These are phyloP conservation scores for Syzygium oleosum DNA, from an alignment of 345 rosid genomes.

Conservation along the genomic window DNA sequence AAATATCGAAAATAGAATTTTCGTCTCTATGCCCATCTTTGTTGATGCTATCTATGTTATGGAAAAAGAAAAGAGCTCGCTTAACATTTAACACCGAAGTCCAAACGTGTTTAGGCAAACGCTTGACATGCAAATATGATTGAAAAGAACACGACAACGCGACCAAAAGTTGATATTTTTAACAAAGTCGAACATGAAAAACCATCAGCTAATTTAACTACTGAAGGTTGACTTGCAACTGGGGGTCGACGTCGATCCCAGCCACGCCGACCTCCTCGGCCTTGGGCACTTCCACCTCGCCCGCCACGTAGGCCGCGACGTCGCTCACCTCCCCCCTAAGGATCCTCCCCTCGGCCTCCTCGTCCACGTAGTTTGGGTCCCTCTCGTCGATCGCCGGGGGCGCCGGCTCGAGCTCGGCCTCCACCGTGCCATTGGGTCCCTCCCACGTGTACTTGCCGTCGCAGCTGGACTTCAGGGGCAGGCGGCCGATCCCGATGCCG, in stretches of 20 bases:
- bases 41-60: not conserved
- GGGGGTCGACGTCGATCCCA: constrained; percentile 57
- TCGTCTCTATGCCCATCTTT: not conserved
- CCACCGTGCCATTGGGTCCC: constrained; percentile 41
- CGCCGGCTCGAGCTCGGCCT: constrained; percentile 34
- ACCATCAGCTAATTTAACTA: not conserved
- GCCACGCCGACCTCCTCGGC: constrained; percentile 50
- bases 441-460: constrained; percentile 97
- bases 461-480: constrained; percentile 66
- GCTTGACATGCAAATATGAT: not conserved
- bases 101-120: not conserved
- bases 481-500: constrained; percentile 43
- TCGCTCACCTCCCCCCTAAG: constrained; percentile 22
- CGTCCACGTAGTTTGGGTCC: constrained; percentile 74
- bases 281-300: constrained; percentile 63
- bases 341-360: constrained; percentile 31
- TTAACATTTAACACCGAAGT: not conserved
- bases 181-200: not conserved
- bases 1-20: not conserved
- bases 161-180: not conserved
- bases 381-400: constrained; percentile 67
- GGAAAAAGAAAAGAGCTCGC: not conserved
- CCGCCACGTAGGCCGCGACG: constrained; percentile 34
- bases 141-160: fast-evolving
- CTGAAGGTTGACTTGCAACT: constrained; percentile 1